Base-by-base conservation (phyloP, 305 asterid genomes). In the Striga hermonthica region DNA sequence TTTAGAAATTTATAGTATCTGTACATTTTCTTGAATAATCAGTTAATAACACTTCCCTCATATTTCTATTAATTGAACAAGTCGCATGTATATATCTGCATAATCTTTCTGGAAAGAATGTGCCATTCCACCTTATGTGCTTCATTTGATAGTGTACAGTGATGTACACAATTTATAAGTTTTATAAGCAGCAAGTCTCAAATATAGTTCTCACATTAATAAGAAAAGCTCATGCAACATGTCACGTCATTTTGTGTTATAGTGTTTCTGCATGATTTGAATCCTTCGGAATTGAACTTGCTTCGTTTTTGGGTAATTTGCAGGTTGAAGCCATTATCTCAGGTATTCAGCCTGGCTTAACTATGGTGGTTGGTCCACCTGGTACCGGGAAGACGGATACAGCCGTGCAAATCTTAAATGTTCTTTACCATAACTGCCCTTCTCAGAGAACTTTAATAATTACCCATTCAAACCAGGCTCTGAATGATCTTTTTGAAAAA, bases 381-480 rank as follows among this genome's bases (percentile, higher is more conserved):
- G 98, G 98, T 77, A 93, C 98, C 4, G 98, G 98, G 71, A 93
- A 93, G 84, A 93, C 98, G 4, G 98, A 93, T 75, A 93, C 98
- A 12, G 98, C 98, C 12, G 98, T 93, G 69, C 98, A 90, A 78
- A 84, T 93, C 73, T 74, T 93, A 75, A 90, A 93, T 79, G 96
- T 93, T 66, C 88, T 93, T 58, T 93, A 93, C 83, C 98, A 93
- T 70, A 93, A 93, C 75, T 93, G 98, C 79, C 97, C 98, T 74
- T 90, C 98, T 74, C 98, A 93, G 84, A 85, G 98, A 75, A 93
- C 98, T 59, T 75, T 93, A 82, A 93, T 93, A 72, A 93, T 93
- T 60, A 93, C 98, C 62, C 98, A 93, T 79, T 93, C 98, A 55
- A 93, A 93, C 79, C 98, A 93, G 81, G 98, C 97, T 58, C 57